Percentiles rank a stretch among this genome's conserved stretches.
Conservation (phyloP, 2,329 filamentous ascomycete species). For the Cladosporium austrohemisphaericum region DNA sequence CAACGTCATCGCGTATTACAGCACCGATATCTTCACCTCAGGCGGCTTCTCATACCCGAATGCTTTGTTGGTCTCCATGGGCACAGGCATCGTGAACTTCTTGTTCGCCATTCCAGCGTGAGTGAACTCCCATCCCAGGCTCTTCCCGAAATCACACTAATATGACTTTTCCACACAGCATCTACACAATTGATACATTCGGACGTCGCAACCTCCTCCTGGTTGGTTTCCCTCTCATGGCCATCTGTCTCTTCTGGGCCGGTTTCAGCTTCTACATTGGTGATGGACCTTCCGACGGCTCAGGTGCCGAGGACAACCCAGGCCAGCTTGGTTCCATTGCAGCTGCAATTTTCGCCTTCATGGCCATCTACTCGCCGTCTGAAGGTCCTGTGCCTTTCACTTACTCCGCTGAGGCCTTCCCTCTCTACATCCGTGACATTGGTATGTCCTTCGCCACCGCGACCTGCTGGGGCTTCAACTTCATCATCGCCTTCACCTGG, state of each 20-base stretch:
- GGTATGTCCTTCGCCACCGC: conserved; percentile 47
- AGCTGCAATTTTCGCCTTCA: conserved; percentile 33
- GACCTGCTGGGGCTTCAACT: conserved; percentile 49
- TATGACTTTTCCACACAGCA: conserved; percentile 1
- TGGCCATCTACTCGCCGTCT: conserved; percentile 35
- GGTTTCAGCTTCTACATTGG: conserved; percentile 39
- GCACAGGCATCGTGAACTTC: conserved; percentile 32
- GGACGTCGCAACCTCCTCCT: conserved; percentile 44
- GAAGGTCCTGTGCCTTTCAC: conserved; percentile 47
- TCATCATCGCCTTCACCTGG: conserved; percentile 39
- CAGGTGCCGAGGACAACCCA: conserved; percentile 11
- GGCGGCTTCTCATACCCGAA: conserved; percentile 25
- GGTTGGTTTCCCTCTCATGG: conserved; percentile 44
- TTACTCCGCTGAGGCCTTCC: conserved; percentile 42
- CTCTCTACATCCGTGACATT: conserved; percentile 39
- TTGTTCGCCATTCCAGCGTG: conserved; percentile 21
- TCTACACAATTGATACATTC: conserved; percentile 43
- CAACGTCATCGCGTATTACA: conserved; percentile 34
- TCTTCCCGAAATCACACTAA: too few species aligned
- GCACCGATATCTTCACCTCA: conserved; percentile 28
- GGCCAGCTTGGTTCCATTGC: conserved; percentile 38
- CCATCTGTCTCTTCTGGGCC: conserved; percentile 47
- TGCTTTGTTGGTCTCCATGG: conserved; percentile 31
- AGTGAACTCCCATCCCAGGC: too few species aligned
- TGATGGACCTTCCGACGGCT: not conserved